Conservation (phyloP, 140 eudicot species). For the Erigeron philadelphicus region DNA sequence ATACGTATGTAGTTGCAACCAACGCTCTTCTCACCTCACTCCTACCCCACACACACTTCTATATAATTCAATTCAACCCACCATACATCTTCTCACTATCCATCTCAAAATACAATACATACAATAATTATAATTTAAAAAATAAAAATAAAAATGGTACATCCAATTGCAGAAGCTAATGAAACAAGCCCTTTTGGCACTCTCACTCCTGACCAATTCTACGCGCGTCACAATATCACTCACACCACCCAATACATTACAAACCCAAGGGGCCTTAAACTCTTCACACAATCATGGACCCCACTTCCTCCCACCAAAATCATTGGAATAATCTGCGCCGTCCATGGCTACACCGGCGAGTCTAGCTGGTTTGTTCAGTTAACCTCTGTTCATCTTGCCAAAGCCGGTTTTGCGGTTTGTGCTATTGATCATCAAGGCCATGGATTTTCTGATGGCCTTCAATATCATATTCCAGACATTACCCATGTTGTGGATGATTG, state of each 20-base stretch:
- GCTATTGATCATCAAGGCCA: conserved; percentile 99
- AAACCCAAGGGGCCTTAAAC: conserved; percentile 64
- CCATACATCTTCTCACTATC: not conserved
- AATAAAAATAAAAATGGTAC: conserved; percentile 34
- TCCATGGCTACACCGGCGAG: conserved; percentile 95
- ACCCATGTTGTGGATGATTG: conserved; percentile 87
- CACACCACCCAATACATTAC: conserved; percentile 66
- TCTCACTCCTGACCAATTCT: conserved; percentile 54
- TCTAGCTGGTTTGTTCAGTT: conserved; percentile 86
- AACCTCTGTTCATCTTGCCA: conserved; percentile 75
- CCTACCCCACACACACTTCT: conserved; percentile 9
- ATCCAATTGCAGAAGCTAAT: conserved; percentile 76
- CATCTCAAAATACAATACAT: too few relatives aligned
- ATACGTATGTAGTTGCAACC: not conserved
- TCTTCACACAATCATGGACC: conserved; percentile 92
- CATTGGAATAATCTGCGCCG: conserved; percentile 56
- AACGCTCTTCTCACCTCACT: conserved; percentile 25
- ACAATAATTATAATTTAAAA: not conserved
- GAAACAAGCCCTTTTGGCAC: conserved; percentile 70
- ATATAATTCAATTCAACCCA: conserved; percentile 16
- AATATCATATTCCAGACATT: conserved; percentile 68
- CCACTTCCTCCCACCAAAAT: conserved; percentile 51
- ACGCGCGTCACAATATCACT: conserved; percentile 55
- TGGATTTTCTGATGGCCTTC: conserved; percentile 78
- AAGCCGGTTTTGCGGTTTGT: conserved; percentile 76